Evolutionary conservation across 176 grass and related monocot genomes (phyloP), one percentile per base, ranked within the genome.

Genomic region (Lolium perenne): DNA sequence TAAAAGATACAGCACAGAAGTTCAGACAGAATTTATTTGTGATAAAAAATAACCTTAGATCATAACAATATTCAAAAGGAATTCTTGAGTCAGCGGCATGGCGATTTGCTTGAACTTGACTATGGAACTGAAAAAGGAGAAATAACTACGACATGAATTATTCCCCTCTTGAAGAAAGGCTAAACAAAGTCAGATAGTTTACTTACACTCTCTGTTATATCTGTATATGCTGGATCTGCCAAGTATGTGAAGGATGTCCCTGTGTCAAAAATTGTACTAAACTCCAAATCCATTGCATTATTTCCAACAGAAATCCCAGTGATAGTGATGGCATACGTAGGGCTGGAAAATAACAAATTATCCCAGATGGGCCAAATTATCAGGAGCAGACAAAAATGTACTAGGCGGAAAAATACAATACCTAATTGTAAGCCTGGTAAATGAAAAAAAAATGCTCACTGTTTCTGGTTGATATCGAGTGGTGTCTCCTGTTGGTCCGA

Each of bases 171-270:
- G 18, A 68, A 35, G 18, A 1, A 85, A 85, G 70, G 49, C 21
- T 3, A 65, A 7, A 75, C 1, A 1, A 18, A 25, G 9, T 21
- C 29, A 80, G 18, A 89, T 66, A 21, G 15, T 56, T 56, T 60
- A 92, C 90, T 97, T 85, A 97, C 95, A 79, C 56, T 92, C 32
- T 91, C n/a, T 7, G 95, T 86, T 61, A 97, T 78, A 76, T 85
- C 89, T 70, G 90, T 84, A 77, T 97, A 97, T 2, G 89, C 86
- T 77, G 95, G 92, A 45, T 94, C 92, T 10, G 84, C 86, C 65
- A 97, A 86, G 64, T 91, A 94, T 65, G 95, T 94, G 87, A 97
- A 94, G 18, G 95, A 94, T 32, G 95, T 97, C 25, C 95, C 95
- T 23, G 92, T 87, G 82, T 97, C 95, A 7, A 97, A 85, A 76